Evolutionary conservation across 352 stramenopile species (phyloP), one percentile per base, ranked within the genome.

Genomic region (Phytopythium helicoides): DNA sequence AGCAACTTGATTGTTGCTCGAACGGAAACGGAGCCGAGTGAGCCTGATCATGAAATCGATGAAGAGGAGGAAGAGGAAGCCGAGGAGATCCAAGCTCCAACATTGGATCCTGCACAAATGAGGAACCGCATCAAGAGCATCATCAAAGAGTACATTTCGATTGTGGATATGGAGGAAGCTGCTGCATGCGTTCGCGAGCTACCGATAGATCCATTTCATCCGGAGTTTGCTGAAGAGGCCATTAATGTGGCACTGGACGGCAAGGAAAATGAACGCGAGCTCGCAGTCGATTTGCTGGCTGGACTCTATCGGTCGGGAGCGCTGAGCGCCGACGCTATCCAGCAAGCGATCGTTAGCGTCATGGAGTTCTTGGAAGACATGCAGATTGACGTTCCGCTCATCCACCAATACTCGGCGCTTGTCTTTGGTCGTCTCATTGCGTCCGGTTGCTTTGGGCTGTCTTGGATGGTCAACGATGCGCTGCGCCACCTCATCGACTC

Each of bases 321-420:
- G 18, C 54, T 95, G 8, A 76, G 86, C 36, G 81, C 83, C 0
- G 85, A 81, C 28, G 81, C 71, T 19, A 90, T 95, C 14, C 81
- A 95, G 49, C 42, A 66, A 22, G 83, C 78, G 6, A 49, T 95
- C 5, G 53, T 86, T 21, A 82, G 76, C 18, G 81, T 78, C 16
- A 81, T 88, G 56, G 82, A 94, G 58, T 92, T 93, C 46, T 62
- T 95, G 6, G 86, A 94, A 50, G 86, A 95, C 34, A 72, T 95
- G 52, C 78, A 76, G 46, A 95, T 95, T 46, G 86, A 95, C 56
- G 83, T 94, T 25, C 86, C 86, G 16, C 68, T 90, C 14, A 78
- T 90, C 16, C 81, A 94, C 39, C 69, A 92, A 61, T 93, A 93
- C 62, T 85, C 68, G 23, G 86, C 72, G 6, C 46, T 88, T 21